These are phyloP conservation scores for Pyrenula massariospora DNA, from an alignment of 495 filamentous ascomycete genomes.

Conservation along the genomic window DNA sequence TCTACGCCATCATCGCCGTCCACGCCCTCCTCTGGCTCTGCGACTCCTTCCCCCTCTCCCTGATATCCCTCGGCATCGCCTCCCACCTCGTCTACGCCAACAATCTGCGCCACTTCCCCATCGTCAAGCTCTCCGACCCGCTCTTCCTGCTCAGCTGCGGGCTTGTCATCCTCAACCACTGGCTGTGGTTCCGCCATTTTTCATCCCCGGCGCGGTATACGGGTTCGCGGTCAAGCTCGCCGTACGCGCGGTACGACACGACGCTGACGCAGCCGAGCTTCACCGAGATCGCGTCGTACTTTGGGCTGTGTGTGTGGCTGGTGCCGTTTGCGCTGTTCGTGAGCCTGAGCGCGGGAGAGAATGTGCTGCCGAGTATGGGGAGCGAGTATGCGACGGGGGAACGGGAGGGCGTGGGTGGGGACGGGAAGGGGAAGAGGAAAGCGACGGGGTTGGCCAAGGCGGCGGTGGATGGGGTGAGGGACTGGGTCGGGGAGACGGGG, in stretches of 20 bases:
- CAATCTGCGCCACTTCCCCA: conserved; percentile 78
- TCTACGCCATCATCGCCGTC: conserved; percentile 68
- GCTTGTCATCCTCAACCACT: conserved; percentile 86
- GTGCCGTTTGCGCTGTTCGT: conserved; percentile 95
- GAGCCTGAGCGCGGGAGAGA: conserved; percentile 81
- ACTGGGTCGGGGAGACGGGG: conserved; percentile 61
- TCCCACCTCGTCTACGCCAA: conserved; percentile 83
- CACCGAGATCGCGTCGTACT: conserved; percentile 91
- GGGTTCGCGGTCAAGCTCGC: conserved; percentile 1
- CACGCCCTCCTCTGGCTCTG: conserved; percentile 66
- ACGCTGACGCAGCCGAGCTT: conserved; percentile 57
- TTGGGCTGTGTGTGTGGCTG: conserved; percentile 93
- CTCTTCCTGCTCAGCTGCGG: conserved; percentile 77
- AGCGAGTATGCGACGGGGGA: conserved; percentile 52
- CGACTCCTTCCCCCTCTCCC: conserved; percentile 69
- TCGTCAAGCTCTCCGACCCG: conserved; percentile 80
- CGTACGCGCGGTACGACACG: conserved; percentile 40
- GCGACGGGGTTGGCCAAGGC: conserved; percentile 85
- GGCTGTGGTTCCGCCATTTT: conserved; percentile 93
- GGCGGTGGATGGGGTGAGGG: conserved; percentile 63
- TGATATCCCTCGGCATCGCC: conserved; percentile 63
- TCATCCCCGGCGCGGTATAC: conserved; percentile 33
- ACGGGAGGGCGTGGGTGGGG: conserved; percentile 30
- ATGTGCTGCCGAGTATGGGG: conserved; percentile 82
- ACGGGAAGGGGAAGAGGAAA: conserved; percentile 36